Percentiles rank a stretch among this genome's conserved stretches.
Conservation (phyloP, 352 stramenopile genomes). For the Phytophthora nicotianae region DNA sequence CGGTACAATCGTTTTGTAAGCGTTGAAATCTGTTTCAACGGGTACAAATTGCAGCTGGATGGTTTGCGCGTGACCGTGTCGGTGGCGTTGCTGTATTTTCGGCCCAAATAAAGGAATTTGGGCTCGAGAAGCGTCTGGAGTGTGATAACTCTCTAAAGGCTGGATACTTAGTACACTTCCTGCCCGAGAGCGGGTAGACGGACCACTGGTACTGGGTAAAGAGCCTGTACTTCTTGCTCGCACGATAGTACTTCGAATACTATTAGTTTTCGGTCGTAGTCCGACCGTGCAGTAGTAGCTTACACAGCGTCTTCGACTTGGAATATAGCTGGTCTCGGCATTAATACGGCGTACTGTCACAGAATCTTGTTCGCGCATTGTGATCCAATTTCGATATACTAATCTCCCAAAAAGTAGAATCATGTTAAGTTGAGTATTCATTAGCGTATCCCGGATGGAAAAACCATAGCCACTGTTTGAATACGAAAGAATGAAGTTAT, state of each 20-base stretch:
- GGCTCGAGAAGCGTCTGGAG: not conserved
- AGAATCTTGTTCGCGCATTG: not conserved
- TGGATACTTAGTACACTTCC: constrained; percentile 28
- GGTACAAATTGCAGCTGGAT: not conserved
- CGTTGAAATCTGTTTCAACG: not conserved
- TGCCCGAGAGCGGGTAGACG: constrained; percentile 12
- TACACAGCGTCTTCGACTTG: not conserved
- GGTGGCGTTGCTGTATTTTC: not conserved
- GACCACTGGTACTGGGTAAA: constrained; percentile 6
- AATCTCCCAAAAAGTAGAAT: not conserved
- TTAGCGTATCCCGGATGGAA: not conserved
- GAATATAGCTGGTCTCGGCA: not conserved
- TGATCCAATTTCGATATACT: not conserved
- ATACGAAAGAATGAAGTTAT: constrained; percentile 8
- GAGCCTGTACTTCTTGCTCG: constrained; percentile 10
- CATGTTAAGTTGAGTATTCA: not conserved
- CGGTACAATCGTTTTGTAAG: not conserved
- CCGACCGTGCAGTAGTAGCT: not conserved
- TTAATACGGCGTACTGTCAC: not conserved
- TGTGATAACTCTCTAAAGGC: constrained; percentile 16
- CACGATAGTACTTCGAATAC: not conserved
- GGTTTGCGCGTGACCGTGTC: not conserved
- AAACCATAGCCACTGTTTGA: not conserved
- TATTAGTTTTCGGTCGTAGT: not conserved
- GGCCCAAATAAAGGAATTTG: not conserved